phyloP scores from a whole-genome alignment of 306 rosid species.

The Vigna mungo region DNA sequence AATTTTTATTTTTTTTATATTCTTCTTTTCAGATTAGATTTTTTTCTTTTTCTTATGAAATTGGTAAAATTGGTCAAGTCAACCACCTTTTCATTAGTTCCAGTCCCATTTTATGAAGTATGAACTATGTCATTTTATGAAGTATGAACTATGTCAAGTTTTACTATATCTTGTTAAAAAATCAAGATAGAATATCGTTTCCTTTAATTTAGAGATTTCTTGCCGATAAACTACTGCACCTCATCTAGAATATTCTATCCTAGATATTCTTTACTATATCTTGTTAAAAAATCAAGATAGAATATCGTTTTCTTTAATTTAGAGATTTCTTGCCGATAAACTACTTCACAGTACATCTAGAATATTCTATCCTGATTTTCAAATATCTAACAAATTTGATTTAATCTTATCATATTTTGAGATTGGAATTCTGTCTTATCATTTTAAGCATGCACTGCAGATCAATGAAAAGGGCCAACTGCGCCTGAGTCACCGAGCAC shows the following conservation, averaged over 20 bases:
- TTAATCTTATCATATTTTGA: constrained; percentile 17
- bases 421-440: constrained; percentile 28
- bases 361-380: no score
- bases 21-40: background rate
- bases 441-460: constrained; percentile 55
- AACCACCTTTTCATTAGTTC: constrained; percentile 20
- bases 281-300: no score
- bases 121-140: constrained; percentile 11
- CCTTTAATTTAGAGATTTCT: no score
- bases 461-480: constrained; percentile 92
- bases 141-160: background rate
- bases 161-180: background rate
- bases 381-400: constrained; percentile 8
- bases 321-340: no score
- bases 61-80: background rate
- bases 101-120: background rate
- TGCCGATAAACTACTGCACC: no score
- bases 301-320: no score
- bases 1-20: background rate
- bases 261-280: background rate
- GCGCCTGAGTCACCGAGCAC: constrained; percentile 87
- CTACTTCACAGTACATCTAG: no score
- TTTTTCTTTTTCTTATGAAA: background rate
- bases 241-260: no score
- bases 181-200: no score